A percentile compares a stretch with the other conserved stretches of the same genome.
Conservation (phyloP, 2,329 filamentous ascomycete genomes). For the Rhynchosporium secalis region DNA sequence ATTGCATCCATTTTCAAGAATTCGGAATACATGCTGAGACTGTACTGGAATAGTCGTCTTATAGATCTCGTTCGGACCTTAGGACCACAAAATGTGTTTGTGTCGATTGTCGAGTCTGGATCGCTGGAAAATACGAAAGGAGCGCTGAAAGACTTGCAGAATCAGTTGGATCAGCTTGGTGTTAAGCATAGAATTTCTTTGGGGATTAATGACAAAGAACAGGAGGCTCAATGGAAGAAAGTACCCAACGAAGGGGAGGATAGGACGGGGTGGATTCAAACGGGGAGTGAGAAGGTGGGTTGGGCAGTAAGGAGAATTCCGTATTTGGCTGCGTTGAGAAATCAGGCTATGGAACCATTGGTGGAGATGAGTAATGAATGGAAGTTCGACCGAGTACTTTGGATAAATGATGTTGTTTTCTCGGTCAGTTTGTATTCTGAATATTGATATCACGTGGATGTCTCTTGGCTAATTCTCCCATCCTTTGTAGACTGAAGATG, state of each 20-base stretch:
- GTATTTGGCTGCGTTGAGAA: constrained; percentile 64
- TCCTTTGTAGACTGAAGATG: constrained; percentile 51
- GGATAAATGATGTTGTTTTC: constrained; percentile 65
- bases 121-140: constrained; percentile 69
- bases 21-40: constrained; percentile 58
- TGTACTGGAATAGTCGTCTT: constrained; percentile 63
- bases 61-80: constrained; percentile 56
- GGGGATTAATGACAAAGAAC: constrained; percentile 21
- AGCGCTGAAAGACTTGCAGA: constrained; percentile 57
- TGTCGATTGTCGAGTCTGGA: constrained; percentile 68
- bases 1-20: constrained; percentile 72
- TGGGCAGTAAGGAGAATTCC: constrained; percentile 58
- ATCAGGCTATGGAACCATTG: constrained; percentile 52
- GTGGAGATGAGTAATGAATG: constrained; percentile 11
- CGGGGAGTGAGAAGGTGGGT: constrained; percentile 48
- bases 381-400: constrained; percentile 57
- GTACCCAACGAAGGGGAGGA: constrained; percentile 24
- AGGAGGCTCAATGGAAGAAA: constrained; percentile 21
- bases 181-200: constrained; percentile 42
- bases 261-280: constrained; percentile 61
- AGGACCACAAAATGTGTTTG: constrained; percentile 64
- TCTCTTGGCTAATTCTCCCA: constrained; percentile 5
- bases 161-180: constrained; percentile 50
- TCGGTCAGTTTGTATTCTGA: constrained; percentile 43
- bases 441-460: neutral